Evolutionary conservation across 345 rosid species (phyloP).

Genomic region (Lepidium didymum): DNA sequence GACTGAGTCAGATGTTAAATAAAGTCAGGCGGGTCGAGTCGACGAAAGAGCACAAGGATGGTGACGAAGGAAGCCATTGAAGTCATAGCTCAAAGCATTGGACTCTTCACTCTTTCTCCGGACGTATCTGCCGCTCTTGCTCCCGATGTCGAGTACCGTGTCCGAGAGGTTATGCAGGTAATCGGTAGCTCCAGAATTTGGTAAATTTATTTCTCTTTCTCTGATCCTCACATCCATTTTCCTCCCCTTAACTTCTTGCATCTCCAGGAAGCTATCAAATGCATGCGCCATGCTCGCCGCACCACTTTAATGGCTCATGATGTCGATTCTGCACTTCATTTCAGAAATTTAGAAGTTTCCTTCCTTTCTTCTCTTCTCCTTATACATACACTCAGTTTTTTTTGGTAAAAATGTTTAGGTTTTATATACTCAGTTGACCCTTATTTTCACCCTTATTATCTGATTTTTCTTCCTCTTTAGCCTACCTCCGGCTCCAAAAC

Average conservation of each 20-base stretch:
- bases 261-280: conserved; percentile 78
- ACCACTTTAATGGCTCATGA: conserved; percentile 56
- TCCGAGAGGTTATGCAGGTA: conserved; percentile 87
- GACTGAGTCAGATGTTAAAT: not conserved
- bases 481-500: conserved; percentile 62
- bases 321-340: conserved; percentile 67
- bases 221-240: not conserved
- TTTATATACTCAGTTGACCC: not conserved
- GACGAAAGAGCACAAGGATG: not conserved
- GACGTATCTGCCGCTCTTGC: conserved; percentile 62
- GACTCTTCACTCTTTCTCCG: conserved; percentile 58
- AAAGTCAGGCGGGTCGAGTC: not conserved
- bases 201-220: not conserved
- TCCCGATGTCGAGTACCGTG: conserved; percentile 84
- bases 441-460: not conserved
- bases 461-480: conserved; percentile 26
- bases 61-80: conserved; percentile 78
- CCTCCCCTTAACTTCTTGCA: not conserved
- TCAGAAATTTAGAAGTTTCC: conserved; percentile 70
- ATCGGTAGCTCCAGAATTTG: too few species aligned
- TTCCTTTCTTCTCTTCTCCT: not conserved
- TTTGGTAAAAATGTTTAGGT: too few species aligned
- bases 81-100: conserved; percentile 82
- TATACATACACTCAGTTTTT: not conserved
- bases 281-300: conserved; percentile 85